Evolutionary conservation across 371 early-diverging fungal species (phyloP), one percentile per base, ranked within the genome.

Genomic region (Syncephalastrum sp.): DNA sequence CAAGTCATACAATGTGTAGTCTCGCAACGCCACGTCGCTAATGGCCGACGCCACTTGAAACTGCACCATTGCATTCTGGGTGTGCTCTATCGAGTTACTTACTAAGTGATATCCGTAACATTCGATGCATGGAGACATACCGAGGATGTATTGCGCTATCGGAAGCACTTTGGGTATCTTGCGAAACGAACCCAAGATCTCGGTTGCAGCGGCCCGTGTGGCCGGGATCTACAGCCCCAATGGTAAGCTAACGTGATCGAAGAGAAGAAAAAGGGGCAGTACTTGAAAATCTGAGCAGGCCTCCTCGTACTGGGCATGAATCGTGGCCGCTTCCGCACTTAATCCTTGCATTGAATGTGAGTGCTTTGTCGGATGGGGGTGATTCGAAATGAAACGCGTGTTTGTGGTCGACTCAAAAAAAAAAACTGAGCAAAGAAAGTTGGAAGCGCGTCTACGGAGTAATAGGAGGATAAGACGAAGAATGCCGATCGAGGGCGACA

Each of bases 261-360:
- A 41, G n/a, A 21, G 19, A 23, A 46, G 15, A 15, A 16, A 46
- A 46, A 15, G 13, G 8, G 3, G 0, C 23, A n/a, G 17, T 74
- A 85, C 88, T 75, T 83, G 83, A 50, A 85, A 75, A 61, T 86
- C 86, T 16, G 72, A 70, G 62, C 88, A 88, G 12, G 86, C 85
- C 64, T 85, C 84, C 64, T 85, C 85, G 57, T 84, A 82, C 52
- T 82, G 82, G 23, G 68, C 68, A 46, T 54, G 58, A 45, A 72
- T 68, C n/a, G 56, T 23, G 47, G 71, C 72, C 16, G 65, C 69
- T 43, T 72, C 70, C 21, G 58, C 38, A 10, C 38, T 33, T 33
- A 33, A 33, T 33, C 38, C 38, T 33, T 33, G 38, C 38, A 33
- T 33, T 10, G 38, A 8, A 12, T 33, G 38, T 33, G 38, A 33